Conservation (phyloP, 2,329 filamentous ascomycete genomes). For the Purpureocillium takamizusanense region DNA sequence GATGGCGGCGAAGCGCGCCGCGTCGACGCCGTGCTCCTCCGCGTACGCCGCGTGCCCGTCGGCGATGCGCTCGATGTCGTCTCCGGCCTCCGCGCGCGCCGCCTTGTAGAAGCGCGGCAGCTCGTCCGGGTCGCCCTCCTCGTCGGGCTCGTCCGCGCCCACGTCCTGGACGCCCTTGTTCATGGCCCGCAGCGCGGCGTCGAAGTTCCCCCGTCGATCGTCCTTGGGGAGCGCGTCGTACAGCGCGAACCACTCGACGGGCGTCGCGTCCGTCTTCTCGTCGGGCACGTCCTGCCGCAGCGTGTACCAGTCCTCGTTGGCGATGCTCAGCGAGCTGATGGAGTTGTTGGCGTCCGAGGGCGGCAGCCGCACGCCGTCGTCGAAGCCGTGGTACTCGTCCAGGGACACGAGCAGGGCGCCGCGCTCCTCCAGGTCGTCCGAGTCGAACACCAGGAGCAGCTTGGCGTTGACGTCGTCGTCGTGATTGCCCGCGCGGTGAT, state of each 20-base stretch:
- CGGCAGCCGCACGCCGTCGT: constrained; percentile 1
- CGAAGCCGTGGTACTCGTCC: constrained; percentile 4
- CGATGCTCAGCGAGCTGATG: constrained; percentile 2
- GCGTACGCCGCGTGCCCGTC: constrained; percentile 2
- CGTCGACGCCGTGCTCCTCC: neutral
- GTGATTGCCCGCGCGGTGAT: neutral
- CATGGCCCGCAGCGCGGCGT: neutral
- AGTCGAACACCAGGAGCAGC: constrained; percentile 3
- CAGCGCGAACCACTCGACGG: constrained; percentile 2
- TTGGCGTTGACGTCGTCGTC: neutral
- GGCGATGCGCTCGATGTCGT: neutral
- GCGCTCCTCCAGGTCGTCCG: neutral
- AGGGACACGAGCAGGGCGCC: constrained; percentile 3
- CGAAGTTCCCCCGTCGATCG: neutral
- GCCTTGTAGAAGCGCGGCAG: neutral
- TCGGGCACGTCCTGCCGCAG: constrained; percentile 1
- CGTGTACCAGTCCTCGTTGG: constrained; percentile 3
- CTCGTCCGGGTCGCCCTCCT: neutral
- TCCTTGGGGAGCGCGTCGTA: neutral
- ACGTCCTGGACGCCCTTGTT: constrained; percentile 2
- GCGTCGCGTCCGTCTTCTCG: neutral
- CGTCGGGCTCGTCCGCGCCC: neutral
- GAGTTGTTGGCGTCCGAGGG: neutral
- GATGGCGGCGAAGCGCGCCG: neutral
- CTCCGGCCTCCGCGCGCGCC: neutral